Evolutionary conservation across 352 stramenopile species (phyloP), one percentile per base, ranked within the genome.

Genomic region (Globisporangium camurandrum): DNA sequence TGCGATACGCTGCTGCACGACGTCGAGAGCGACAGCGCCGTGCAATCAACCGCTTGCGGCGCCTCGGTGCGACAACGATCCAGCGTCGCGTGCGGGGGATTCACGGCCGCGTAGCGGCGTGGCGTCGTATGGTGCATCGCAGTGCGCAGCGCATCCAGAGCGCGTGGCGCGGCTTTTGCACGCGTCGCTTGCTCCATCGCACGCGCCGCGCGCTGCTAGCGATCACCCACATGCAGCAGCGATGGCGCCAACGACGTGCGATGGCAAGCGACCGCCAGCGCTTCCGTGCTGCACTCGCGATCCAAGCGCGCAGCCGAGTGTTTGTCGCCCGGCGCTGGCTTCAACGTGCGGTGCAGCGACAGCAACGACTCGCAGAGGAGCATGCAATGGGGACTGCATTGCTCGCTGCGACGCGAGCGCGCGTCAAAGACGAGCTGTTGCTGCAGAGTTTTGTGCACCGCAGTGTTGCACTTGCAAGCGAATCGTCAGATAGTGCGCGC

Each of bases 371-470:
- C 4, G 44, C 63, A 6, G 75, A 88, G 36, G 70, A 86, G 40
- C 49, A 68, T 7, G 66, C 59, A 22, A 67, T 86, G 61, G 77
- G 75, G 10, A 66, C 71, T 11, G 57, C 66, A 5, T 47, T 86
- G 4, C 57, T 86, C 39, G 67, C 74, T 28, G 49, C 54, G 1
- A 86, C 75, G 11, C 61, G 64, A 0, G 57, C 47, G 24, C 70
- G 68, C 20, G 56, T 83, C 6, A 67, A 75, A 20, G 64, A 84
- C 42, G 75, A 89, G 8, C 40, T 89, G 14, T 34, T 89, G 33
- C 34, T 89, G 4, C 78, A 89, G 46, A 87, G 75, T 42, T 88
- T 85, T 46, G 54, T 62, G 3, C 69, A 69, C 40, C 69, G 62
- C 19, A 54, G 57, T 17, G 37, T 79, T 3, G 49, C 59, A 19